Conservation (phyloP, 495 filamentous ascomycete genomes). For the Annulohypoxylon stygium region DNA sequence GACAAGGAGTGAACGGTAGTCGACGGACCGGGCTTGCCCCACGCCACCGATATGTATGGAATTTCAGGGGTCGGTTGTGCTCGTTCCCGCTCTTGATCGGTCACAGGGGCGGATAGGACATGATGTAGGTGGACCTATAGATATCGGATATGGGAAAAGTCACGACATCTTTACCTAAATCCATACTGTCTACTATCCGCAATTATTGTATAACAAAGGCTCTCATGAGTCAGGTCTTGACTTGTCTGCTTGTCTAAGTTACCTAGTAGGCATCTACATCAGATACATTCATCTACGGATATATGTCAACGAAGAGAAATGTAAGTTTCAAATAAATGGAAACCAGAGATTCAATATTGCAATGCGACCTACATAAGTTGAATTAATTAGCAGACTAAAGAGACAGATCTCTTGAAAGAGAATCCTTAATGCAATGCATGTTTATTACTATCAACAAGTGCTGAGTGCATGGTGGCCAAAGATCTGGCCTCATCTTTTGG, state of each 20-base stretch:
- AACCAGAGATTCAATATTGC: not conserved
- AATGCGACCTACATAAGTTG: not conserved
- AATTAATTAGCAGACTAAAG: not conserved
- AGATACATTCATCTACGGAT: not conserved
- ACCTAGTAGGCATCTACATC: not conserved
- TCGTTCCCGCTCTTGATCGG: not conserved
- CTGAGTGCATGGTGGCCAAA: not conserved
- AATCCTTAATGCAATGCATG: not conserved
- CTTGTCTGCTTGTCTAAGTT: not conserved
- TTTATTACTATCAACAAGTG: not conserved
- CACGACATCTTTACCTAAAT: not conserved
- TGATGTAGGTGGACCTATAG: not conserved
- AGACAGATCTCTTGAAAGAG: conserved; percentile 25
- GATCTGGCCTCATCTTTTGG: conserved; percentile 9
- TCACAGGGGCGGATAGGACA: not conserved
- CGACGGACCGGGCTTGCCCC: not conserved
- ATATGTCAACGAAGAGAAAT: not conserved
- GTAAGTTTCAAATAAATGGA: not conserved
- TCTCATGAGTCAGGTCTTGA: not conserved
- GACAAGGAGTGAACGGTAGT: not conserved
- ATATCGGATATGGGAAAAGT: not conserved
- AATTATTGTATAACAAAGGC: too few species aligned
- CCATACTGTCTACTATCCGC: not conserved
- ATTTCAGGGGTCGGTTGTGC: not conserved
- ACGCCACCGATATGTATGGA: not conserved